These are phyloP conservation scores for Babesia ovis DNA, from an alignment of 169 alveolate genomes.

Conservation along the genomic window DNA sequence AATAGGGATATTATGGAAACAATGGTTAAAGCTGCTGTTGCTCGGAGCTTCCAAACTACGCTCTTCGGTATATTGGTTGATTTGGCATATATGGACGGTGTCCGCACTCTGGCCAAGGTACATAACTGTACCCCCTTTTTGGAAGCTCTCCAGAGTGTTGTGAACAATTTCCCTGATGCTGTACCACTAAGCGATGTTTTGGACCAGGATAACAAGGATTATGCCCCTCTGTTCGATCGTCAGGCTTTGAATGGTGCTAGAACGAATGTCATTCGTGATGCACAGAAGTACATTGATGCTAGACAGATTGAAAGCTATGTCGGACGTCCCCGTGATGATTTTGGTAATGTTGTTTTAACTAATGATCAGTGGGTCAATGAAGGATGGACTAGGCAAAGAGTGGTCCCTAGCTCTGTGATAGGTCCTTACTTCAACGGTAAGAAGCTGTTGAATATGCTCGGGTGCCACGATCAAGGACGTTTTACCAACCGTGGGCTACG, in stretches of 20 bases:
- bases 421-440: conserved; percentile 52
- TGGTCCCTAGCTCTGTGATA: conserved; percentile 8
- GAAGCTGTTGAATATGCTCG: conserved; percentile 60
- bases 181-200: conserved; percentile 7
- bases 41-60: conserved; percentile 45
- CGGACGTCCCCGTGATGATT: background rate
- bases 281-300: background rate
- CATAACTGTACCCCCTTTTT: conserved; percentile 22
- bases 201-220: conserved; percentile 14
- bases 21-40: background rate
- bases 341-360: background rate
- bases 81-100: conserved; percentile 40
- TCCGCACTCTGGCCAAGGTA: conserved; percentile 23
- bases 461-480: conserved; percentile 43
- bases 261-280: conserved; percentile 19
- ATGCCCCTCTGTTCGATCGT: conserved; percentile 41
- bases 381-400: conserved; percentile 49
- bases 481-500: conserved; percentile 67
- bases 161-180: conserved; percentile 1
- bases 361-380: conserved; percentile 8
- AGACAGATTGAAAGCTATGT: background rate
- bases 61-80: conserved; percentile 55
- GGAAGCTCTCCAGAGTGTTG: conserved; percentile 16
- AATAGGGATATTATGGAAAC: background rate
- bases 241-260: background rate